These are phyloP conservation scores for Trichoderma pleuroti DNA, from an alignment of 2,329 filamentous ascomycete species.

Conservation along the genomic window DNA sequence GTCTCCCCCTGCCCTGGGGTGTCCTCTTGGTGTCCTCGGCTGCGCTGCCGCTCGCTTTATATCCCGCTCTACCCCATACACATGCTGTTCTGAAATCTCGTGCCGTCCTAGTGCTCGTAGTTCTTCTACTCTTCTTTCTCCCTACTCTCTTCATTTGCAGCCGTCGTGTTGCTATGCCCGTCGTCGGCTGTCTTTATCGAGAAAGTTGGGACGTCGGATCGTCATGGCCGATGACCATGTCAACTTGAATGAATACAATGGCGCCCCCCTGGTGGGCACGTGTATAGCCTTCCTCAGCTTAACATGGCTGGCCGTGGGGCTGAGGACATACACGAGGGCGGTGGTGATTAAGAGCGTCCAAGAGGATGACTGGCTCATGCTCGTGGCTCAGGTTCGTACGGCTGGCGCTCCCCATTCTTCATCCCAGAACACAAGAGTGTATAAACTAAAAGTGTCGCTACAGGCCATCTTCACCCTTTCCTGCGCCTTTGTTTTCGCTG, in stretches of 20 bases:
- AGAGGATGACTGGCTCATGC: slow-evolving; percentile 54
- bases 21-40: background rate
- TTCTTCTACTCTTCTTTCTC: background rate
- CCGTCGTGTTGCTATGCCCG: slow-evolving; percentile 10
- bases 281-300: slow-evolving; percentile 37
- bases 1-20: background rate
- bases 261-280: slow-evolving; percentile 35
- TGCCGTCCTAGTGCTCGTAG: background rate
- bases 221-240: slow-evolving; percentile 33
- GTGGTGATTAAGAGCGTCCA: slow-evolving; percentile 45
- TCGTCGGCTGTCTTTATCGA: slow-evolving; percentile 6
- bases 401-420: background rate
- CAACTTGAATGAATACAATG: slow-evolving; percentile 40
- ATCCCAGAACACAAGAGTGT: background rate
- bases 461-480: slow-evolving; percentile 47
- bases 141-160: background rate
- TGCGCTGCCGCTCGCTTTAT: background rate
- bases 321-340: slow-evolving; percentile 44
- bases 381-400: slow-evolving; percentile 43
- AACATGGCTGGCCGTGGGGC: slow-evolving; percentile 41
- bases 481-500: slow-evolving; percentile 44
- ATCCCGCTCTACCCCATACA: background rate
- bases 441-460: background rate
- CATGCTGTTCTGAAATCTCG: background rate
- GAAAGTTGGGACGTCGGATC: slow-evolving; percentile 14